Percentiles rank a stretch among this genome's conserved stretches.
Evolutionary conservation across 192 early-diverging fungal species (phyloP).

Genomic region (Chytriomyces hyalinus): DNA sequence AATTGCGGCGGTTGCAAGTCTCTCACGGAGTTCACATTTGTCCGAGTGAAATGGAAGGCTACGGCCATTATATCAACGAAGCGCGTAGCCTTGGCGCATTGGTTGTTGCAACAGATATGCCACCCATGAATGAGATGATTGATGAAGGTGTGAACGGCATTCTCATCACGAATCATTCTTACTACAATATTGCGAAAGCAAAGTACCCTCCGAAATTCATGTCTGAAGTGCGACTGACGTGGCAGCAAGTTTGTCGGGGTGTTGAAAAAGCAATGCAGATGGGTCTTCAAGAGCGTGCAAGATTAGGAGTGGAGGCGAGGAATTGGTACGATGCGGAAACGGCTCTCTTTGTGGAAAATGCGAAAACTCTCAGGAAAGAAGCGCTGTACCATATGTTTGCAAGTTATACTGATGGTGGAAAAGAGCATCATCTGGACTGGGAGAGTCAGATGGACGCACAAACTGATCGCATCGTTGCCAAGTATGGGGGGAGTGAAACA

Average conservation of each 20-base stretch:
- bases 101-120: slow-evolving; percentile 14
- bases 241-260: not conserved
- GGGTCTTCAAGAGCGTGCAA: not conserved
- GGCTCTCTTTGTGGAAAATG: too few species aligned
- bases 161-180: not conserved
- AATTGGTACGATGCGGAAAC: not conserved
- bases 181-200: not conserved
- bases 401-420: too few species aligned
- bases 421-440: too few species aligned
- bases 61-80: slow-evolving; percentile 30
- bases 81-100: slow-evolving; percentile 15
- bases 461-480: too few species aligned
- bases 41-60: slow-evolving; percentile 14
- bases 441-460: too few species aligned
- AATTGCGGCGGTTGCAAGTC: slow-evolving; percentile 1
- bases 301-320: not conserved
- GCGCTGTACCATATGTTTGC: too few species aligned
- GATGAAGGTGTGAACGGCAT: slow-evolving; percentile 17
- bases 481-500: too few species aligned
- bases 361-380: too few species aligned
- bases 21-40: slow-evolving; percentile 7
- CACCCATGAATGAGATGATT: slow-evolving; percentile 32
- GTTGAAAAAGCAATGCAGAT: not conserved
- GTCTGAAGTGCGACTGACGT: not conserved
- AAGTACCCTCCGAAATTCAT: slow-evolving; percentile 14